A percentile compares a stretch with the other conserved stretches of the same genome.
Evolutionary conservation across 192 early-diverging fungal species (phyloP).

Genomic region (Podila clonocystis): DNA sequence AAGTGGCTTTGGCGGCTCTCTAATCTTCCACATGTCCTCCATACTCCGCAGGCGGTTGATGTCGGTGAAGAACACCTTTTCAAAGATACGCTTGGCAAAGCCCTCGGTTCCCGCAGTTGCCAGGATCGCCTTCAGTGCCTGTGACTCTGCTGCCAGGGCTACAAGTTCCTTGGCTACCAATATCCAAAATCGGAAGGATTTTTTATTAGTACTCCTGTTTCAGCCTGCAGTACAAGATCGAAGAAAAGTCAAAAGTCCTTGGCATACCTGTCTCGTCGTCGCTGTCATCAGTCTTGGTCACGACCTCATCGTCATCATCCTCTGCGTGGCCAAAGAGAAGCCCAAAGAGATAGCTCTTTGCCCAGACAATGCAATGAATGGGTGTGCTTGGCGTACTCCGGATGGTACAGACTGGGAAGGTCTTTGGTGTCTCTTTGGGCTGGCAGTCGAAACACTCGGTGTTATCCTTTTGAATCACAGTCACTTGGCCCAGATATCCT

Average conservation of each 20-base stretch:
- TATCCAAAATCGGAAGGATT: background rate
- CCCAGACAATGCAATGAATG: constrained; percentile 99
- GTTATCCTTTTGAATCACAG: constrained; percentile 78
- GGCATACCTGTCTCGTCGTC: constrained; percentile 53
- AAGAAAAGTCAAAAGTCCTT: constrained; percentile 5
- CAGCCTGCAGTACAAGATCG: background rate
- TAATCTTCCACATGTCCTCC: constrained; percentile 90
- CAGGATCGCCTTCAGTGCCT: constrained; percentile 74
- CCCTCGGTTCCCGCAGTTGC: constrained; percentile 65
- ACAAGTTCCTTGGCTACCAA: constrained; percentile 75
- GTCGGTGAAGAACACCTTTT: constrained; percentile 86
- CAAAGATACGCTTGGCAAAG: constrained; percentile 73
- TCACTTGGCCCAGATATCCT: constrained; percentile 93
- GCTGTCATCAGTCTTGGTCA: constrained; percentile 58
- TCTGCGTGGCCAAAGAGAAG: constrained; percentile 79
- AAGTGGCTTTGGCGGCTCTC: constrained; percentile 76
- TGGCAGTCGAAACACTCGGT: constrained; percentile 97
- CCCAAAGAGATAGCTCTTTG: constrained; percentile 95
- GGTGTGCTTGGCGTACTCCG: constrained; percentile 93
- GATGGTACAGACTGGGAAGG: constrained; percentile 97
- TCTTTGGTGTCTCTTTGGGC: constrained; percentile 85
- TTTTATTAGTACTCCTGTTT: background rate
- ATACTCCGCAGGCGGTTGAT: constrained; percentile 81
- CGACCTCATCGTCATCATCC: constrained; percentile 61
- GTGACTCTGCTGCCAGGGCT: constrained; percentile 76